phyloP scores from a whole-genome alignment of 768 basidiomycete genomes.

The Daedaleopsis sinensis region DNA sequence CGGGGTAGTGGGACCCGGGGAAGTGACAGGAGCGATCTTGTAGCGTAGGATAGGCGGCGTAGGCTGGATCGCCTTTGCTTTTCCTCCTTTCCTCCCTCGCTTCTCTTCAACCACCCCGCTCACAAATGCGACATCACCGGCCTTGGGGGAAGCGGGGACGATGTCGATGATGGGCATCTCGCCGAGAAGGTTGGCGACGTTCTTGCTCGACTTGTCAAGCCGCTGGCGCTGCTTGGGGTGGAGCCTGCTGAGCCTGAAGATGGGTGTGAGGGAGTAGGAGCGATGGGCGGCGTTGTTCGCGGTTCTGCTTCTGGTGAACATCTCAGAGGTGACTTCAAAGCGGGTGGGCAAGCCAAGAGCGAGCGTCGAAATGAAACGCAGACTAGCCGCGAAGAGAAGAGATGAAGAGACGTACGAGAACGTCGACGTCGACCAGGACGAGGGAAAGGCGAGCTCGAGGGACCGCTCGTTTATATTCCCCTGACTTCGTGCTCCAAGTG shows the following conservation, averaged over 20 bases:
- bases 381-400: no score
- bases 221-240: conserved; percentile 19
- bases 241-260: conserved; percentile 14
- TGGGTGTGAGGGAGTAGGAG: conserved; percentile 11
- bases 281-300: conserved; percentile 13
- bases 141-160: conserved; percentile 2
- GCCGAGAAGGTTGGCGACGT: conserved; percentile 18
- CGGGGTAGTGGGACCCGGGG: not conserved
- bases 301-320: conserved; percentile 20
- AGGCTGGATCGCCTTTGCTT: conserved; percentile 3
- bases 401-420: not conserved
- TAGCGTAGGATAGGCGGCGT: conserved; percentile 9
- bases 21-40: conserved; percentile 3
- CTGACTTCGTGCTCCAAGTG: not conserved
- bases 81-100: not conserved
- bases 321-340: not conserved
- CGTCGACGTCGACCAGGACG: conserved; percentile 22
- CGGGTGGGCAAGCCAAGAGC: conserved; percentile 1
- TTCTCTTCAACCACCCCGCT: not conserved
- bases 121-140: not conserved
- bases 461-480: not conserved
- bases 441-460: not conserved
- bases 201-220: conserved; percentile 21
- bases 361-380: not conserved
- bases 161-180: conserved; percentile 20